phyloP scores from a whole-genome alignment of 768 basidiomycete species.

The Cystofilobasidium bisporidii region DNA sequence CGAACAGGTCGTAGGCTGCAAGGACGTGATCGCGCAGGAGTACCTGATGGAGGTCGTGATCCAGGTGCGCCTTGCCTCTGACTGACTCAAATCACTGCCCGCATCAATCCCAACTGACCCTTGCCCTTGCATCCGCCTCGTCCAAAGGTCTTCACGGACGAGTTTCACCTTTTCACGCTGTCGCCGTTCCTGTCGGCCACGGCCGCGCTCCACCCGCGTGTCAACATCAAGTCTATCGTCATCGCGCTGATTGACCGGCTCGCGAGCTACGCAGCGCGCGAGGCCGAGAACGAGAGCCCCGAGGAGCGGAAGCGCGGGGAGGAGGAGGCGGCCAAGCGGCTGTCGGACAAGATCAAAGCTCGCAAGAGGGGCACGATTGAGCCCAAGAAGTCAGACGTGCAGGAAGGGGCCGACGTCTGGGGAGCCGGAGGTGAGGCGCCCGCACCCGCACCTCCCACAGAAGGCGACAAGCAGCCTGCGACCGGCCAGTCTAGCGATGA shows the following conservation, averaged over 20 bases:
- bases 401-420: conserved; percentile 39
- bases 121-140: too few relatives aligned
- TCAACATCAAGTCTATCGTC: conserved; percentile 97
- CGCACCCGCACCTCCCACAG: conserved; percentile 36
- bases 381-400: conserved; percentile 26
- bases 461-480: conserved; percentile 29
- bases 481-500: too few relatives aligned
- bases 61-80: conserved; percentile 51
- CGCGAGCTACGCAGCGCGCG: conserved; percentile 89
- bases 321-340: conserved; percentile 76
- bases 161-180: conserved; percentile 93
- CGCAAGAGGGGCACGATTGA: conserved; percentile 46
- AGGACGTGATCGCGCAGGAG: conserved; percentile 97
- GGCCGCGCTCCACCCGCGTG: conserved; percentile 91
- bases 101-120: too few relatives aligned
- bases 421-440: background rate
- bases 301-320: conserved; percentile 89
- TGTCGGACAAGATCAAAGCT: conserved; percentile 73
- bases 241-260: conserved; percentile 94
- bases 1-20: conserved; percentile 96
- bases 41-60: conserved; percentile 99
- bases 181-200: conserved; percentile 92
- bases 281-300: conserved; percentile 91
- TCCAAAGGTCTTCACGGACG: conserved; percentile 95
- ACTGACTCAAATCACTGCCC: background rate